Evolutionary conservation across 768 basidiomycete species (phyloP).

Genomic region (Trametopsis cervina): DNA sequence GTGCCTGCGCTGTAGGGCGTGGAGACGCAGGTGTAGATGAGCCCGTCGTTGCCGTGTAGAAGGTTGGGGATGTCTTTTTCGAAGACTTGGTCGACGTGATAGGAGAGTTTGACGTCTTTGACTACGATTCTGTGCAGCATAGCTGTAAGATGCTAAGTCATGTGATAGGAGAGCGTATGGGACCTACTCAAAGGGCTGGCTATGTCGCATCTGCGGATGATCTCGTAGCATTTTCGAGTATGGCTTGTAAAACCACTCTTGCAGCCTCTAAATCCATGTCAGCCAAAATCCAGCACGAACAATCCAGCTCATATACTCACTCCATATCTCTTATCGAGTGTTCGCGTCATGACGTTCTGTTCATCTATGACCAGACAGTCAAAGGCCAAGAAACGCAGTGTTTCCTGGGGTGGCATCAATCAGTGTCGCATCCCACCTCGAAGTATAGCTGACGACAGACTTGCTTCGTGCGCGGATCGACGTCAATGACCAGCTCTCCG

Average conservation of each 20-base stretch:
- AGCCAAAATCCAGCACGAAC: neutral
- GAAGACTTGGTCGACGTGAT: constrained; percentile 84
- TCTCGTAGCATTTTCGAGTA: constrained; percentile 63
- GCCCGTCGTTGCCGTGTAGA: constrained; percentile 90
- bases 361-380: constrained; percentile 87
- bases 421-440: neutral
- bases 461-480: constrained; percentile 65
- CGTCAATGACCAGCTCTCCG: constrained; percentile 90
- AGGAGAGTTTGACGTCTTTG: constrained; percentile 84
- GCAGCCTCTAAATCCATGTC: constrained; percentile 49
- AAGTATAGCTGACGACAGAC: constrained; percentile 35
- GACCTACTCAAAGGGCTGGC: constrained; percentile 80
- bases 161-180: neutral
- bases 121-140: constrained; percentile 58
- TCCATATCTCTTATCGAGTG: constrained; percentile 84
- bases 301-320: constrained; percentile 40
- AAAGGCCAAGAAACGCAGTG: constrained; percentile 78
- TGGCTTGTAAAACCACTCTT: constrained; percentile 78
- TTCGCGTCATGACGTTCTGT: constrained; percentile 78
- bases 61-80: constrained; percentile 74
- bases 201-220: constrained; percentile 55
- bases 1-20: constrained; percentile 77
- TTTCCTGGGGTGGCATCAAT: constrained; percentile 48
- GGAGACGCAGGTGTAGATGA: constrained; percentile 92
- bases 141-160: neutral